Conservation (phyloP, 768 basidiomycete species). For the Trametes meyenii region DNA sequence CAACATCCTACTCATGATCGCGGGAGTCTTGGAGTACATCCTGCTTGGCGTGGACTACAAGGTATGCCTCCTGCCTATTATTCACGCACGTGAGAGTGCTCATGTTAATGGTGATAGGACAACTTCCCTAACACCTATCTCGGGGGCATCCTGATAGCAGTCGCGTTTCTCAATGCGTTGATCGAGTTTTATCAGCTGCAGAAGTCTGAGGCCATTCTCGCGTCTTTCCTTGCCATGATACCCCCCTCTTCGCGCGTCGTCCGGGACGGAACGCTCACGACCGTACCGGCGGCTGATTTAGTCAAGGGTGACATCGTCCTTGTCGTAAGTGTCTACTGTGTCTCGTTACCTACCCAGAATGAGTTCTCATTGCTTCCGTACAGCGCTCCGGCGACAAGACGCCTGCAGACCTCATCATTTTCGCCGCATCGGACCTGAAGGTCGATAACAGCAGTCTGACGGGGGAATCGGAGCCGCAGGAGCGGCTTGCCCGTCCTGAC, state of each 20-base stretch:
- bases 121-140: conserved; percentile 72
- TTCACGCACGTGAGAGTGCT: conserved; percentile 8
- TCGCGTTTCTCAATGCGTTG: conserved; percentile 69
- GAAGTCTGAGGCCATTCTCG: conserved; percentile 73
- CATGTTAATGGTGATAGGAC: conserved; percentile 37
- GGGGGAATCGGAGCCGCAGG: conserved; percentile 72
- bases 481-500: conserved; percentile 49
- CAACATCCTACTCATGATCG: conserved; percentile 67
- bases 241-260: conserved; percentile 68
- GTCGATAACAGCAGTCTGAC: conserved; percentile 74
- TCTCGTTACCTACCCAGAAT: background rate
- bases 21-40: conserved; percentile 67
- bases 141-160: conserved; percentile 66
- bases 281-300: conserved; percentile 60
- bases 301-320: conserved; percentile 71
- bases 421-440: conserved; percentile 63
- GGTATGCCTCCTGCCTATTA: conserved; percentile 33
- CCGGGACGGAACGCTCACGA: conserved; percentile 55
- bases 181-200: conserved; percentile 75
- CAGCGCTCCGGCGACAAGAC: conserved; percentile 73
- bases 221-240: conserved; percentile 74
- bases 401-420: conserved; percentile 65
- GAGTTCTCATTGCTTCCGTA: background rate
- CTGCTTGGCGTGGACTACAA: conserved; percentile 65
- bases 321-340: conserved; percentile 42